Conservation (phyloP, 116 monocot genomes). For the Phalaenopsis hybrid region DNA sequence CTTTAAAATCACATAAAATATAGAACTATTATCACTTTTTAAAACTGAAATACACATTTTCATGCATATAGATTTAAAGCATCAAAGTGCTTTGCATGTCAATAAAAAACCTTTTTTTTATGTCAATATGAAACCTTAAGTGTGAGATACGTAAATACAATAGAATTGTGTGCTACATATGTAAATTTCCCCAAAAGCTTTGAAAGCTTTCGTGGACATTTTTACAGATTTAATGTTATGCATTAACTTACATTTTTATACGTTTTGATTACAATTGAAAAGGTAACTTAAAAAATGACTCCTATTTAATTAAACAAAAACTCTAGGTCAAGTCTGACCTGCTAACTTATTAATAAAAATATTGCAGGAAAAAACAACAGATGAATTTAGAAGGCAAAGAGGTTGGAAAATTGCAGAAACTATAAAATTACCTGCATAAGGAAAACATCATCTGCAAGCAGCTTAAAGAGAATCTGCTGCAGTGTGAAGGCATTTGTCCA, state of each 20-base stretch:
- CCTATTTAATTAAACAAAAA: neutral
- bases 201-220: neutral
- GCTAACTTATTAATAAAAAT: no score
- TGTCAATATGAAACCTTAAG: no score
- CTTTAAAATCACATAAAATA: no score
- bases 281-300: neutral
- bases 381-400: neutral
- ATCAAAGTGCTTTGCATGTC: no score
- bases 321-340: no score
- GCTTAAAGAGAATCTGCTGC: slow-evolving; percentile 87
- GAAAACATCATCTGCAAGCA: slow-evolving; percentile 88
- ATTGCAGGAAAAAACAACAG: neutral
- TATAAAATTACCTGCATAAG: slow-evolving; percentile 65
- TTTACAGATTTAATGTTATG: neutral
- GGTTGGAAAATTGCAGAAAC: neutral
- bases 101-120: no score
- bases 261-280: neutral
- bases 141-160: no score
- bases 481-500: slow-evolving; percentile 75
- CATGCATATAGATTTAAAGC: no score
- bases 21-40: no score
- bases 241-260: neutral
- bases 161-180: no score
- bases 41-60: no score
- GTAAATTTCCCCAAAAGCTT: no score